Evolutionary conservation across 116 monocot genomes (phyloP).

Genomic region (Dioscorea cayenensis): DNA sequence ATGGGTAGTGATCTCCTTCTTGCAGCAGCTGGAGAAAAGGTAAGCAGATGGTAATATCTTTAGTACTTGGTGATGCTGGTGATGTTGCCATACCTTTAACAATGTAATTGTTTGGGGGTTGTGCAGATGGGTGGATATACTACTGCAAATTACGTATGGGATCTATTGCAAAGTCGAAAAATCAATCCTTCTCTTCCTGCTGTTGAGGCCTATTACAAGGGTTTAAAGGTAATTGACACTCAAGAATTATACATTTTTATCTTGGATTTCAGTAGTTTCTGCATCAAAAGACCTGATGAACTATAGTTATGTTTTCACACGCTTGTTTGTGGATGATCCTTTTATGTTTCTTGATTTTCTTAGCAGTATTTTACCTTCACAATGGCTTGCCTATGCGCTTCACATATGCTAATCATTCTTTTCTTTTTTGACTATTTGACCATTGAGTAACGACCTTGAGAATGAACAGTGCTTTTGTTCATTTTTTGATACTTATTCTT

Average conservation of each 20-base stretch:
- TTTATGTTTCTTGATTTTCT: not conserved
- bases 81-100: not conserved
- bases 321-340: not conserved
- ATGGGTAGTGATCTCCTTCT: slow-evolving; percentile 86
- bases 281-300: not conserved
- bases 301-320: not conserved
- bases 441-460: too few relatives aligned
- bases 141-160: slow-evolving; percentile 86
- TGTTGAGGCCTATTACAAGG: slow-evolving; percentile 71
- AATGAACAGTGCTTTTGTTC: too few relatives aligned
- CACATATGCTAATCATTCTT: too few relatives aligned
- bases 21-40: slow-evolving; percentile 86
- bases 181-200: slow-evolving; percentile 48
- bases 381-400: too few relatives aligned
- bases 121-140: slow-evolving; percentile 76
- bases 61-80: not conserved
- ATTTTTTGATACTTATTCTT: too few relatives aligned
- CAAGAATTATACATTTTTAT: not conserved
- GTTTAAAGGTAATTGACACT: slow-evolving; percentile 55
- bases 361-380: too few relatives aligned
- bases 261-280: not conserved
- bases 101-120: slow-evolving; percentile 2
- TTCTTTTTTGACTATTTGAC: too few relatives aligned
- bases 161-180: slow-evolving; percentile 71
- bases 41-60: slow-evolving; percentile 13